Conservation (phyloP, 2,329 filamentous ascomycete genomes). For the Fusarium odoratissimum region DNA sequence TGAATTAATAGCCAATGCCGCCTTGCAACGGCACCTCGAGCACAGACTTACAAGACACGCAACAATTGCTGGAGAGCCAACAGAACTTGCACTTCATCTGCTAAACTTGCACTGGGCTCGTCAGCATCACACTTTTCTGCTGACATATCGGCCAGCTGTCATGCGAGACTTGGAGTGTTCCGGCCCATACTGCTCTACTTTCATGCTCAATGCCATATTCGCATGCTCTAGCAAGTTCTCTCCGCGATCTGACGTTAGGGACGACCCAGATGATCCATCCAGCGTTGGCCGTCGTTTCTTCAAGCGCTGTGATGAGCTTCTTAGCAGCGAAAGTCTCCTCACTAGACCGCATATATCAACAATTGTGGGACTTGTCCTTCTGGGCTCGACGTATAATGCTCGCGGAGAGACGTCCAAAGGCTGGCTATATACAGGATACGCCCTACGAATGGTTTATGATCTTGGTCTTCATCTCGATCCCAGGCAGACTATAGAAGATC, state of each 20-base stretch:
- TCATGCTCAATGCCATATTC: constrained; percentile 20
- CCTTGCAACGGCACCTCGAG: constrained; percentile 3
- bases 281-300: constrained; percentile 6
- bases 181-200: background rate
- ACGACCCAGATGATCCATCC: background rate
- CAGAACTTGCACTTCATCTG: constrained; percentile 5
- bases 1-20: constrained; percentile 9
- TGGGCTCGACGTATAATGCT: constrained; percentile 12
- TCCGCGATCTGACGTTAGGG: background rate
- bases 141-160: constrained; percentile 9
- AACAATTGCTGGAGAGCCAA: background rate
- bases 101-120: constrained; percentile 23
- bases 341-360: constrained; percentile 4
- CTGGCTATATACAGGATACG: constrained; percentile 13
- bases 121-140: constrained; percentile 16
- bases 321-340: background rate
- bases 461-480: constrained; percentile 9
- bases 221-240: constrained; percentile 18
- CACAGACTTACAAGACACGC: background rate
- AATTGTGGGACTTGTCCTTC: constrained; percentile 3
- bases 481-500: background rate
- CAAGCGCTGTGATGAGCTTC: constrained; percentile 4
- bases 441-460: constrained; percentile 10
- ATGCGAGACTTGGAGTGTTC: constrained; percentile 17
- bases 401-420: constrained; percentile 19